Base-by-base conservation (phyloP, 1,139 yeast genomes). In the Zygosaccharomyces sapae region DNA sequence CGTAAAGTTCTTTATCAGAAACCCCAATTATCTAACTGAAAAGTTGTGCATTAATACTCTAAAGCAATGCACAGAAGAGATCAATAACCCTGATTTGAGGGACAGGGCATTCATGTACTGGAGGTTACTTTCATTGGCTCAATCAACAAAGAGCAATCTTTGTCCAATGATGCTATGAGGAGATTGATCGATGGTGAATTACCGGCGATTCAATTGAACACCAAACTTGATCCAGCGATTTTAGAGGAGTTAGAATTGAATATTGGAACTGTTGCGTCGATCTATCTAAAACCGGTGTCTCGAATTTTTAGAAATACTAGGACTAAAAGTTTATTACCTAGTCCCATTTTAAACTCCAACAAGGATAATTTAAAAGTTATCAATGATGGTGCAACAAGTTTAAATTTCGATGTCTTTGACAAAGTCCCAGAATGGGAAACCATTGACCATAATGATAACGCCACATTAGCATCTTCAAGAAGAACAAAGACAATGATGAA, bases 101-200 rank as follows among this genome's bases (percentile, higher is more conserved):
- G 95, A 87, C 55, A 70, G 96, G 40, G 96, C 92, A 0, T 85
- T 72, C 61, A 81, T 88, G 69, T 90, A 90, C 65, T 86, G 95
- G 95, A 73, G 96, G 46, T 65, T 89, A 24, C 69, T 90, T 6
- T 79, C 94, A 0, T 63, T 81, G 0, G 65, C 70, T 0, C 58
- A 52, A 25, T 44, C 58, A 13, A 13, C 44, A 3, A 34, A 43
- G 12, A 43, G 39, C 18, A 36, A 47, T 5, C 27, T 43, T 30
- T 60, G 10, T 50, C 54, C 10, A 45, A 50, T 34, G 62, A 59
- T 18, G 49, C 51, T 3, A 38, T 58, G 4, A 77, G 78, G 54
- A 73, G 74, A 40, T 74, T 89, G 13, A 74, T 88, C 5, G 73
- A 81, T 54, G 80, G 81, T 20, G 70, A 72, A 1, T 63, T 80